These are phyloP conservation scores for Penicillium canariense DNA, from an alignment of 495 filamentous ascomycete species.

Conservation along the genomic window DNA sequence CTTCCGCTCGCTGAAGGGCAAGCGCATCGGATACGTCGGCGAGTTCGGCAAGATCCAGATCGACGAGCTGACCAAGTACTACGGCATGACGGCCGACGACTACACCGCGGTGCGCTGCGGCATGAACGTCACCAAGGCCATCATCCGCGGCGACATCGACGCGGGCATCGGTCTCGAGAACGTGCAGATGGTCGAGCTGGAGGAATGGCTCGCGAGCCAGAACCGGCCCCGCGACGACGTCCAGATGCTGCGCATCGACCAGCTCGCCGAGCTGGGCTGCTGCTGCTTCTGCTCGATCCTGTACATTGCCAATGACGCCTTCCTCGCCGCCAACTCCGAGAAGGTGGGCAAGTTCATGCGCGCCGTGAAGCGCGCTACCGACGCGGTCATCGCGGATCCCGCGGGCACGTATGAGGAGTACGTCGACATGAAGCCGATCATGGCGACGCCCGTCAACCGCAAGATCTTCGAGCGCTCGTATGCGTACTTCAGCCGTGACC, in stretches of 20 bases:
- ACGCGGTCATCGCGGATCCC: constrained; percentile 61
- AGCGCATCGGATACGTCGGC: constrained; percentile 68
- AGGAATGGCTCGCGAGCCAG: constrained; percentile 62
- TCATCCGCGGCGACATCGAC: constrained; percentile 63
- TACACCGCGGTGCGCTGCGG: constrained; percentile 67
- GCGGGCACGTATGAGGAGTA: constrained; percentile 59
- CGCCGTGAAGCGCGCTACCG: constrained; percentile 63
- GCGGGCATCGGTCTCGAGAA: constrained; percentile 72
- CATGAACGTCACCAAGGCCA: constrained; percentile 63
- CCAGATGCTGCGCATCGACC: constrained; percentile 71
- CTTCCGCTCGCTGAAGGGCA: constrained; percentile 61
- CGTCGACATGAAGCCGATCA: constrained; percentile 64
- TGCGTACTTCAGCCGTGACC: constrained; percentile 66
- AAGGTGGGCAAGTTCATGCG: constrained; percentile 59
- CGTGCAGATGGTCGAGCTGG: constrained; percentile 71
- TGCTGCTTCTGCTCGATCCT: constrained; percentile 75
- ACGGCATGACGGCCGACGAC: constrained; percentile 65
- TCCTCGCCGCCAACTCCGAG: constrained; percentile 58
- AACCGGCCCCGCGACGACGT: constrained; percentile 59
- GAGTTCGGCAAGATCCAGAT: constrained; percentile 78
- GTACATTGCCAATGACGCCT: constrained; percentile 67
- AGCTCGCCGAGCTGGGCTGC: constrained; percentile 68
- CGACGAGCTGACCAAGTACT: constrained; percentile 69
- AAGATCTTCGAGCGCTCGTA: constrained; percentile 73
- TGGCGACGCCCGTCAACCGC: constrained; percentile 61